phyloP scores from a whole-genome alignment of 2,329 filamentous ascomycete species.

The Endoconidiophora laricicola region DNA sequence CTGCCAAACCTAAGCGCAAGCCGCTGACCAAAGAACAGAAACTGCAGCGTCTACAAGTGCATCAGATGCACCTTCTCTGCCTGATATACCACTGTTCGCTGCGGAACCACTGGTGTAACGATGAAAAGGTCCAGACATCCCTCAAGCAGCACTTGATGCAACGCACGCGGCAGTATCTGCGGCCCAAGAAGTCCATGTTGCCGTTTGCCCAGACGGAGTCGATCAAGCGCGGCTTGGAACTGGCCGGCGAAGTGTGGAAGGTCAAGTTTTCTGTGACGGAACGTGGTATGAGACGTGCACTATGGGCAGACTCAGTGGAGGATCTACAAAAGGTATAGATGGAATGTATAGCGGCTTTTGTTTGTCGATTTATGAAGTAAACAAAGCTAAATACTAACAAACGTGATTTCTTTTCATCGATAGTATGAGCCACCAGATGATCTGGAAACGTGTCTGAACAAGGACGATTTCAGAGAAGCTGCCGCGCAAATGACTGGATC shows the following conservation, averaged over 20 bases:
- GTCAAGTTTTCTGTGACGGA: slow-evolving; percentile 54
- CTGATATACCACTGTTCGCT: slow-evolving; percentile 60
- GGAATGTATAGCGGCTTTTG: slow-evolving; percentile 13
- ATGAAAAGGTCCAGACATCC: slow-evolving; percentile 46
- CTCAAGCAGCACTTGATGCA: slow-evolving; percentile 48
- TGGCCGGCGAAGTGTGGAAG: slow-evolving; percentile 50
- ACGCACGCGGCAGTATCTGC: slow-evolving; percentile 50
- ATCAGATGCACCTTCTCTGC: slow-evolving; percentile 74
- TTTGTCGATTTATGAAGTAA: neutral
- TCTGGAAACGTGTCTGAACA: slow-evolving; percentile 51
- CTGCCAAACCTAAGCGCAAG: slow-evolving; percentile 22
- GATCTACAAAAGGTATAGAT: slow-evolving; percentile 39
- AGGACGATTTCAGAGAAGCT: slow-evolving; percentile 54
- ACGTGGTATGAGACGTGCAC: slow-evolving; percentile 48
- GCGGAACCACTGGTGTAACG: slow-evolving; percentile 83
- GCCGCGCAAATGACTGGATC: slow-evolving; percentile 61
- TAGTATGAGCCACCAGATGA: slow-evolving; percentile 43
- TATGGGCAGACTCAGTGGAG: slow-evolving; percentile 57
- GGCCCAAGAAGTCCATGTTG: slow-evolving; percentile 46
- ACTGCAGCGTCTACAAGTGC: slow-evolving; percentile 50
- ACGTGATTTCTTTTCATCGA: neutral
- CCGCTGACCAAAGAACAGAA: slow-evolving; percentile 38
- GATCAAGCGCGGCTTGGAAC: slow-evolving; percentile 61
- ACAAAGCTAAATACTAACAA: slow-evolving; percentile 15
- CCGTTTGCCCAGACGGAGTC: slow-evolving; percentile 64